Percentiles rank a stretch among this genome's conserved stretches.
Evolutionary conservation across 2,329 filamentous ascomycete species (phyloP).

Genomic region (Colletotrichum nymphaeae): DNA sequence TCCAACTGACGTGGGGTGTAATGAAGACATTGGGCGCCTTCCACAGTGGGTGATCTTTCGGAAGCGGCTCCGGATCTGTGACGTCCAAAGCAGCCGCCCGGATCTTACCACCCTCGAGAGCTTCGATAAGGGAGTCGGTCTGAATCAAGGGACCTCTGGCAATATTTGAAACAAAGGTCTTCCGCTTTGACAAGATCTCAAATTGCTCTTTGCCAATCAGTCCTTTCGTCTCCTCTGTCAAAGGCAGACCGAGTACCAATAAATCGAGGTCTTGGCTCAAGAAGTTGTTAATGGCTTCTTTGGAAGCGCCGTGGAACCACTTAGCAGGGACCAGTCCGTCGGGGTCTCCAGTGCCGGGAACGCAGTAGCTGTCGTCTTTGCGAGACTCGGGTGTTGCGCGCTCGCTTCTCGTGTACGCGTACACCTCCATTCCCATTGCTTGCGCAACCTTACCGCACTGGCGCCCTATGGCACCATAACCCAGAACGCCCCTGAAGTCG

Average conservation of each 20-base stretch:
- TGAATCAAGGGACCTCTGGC: slow-evolving; percentile 62
- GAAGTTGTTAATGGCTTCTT: slow-evolving; percentile 51
- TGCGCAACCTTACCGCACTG: slow-evolving; percentile 59
- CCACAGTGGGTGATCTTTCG: slow-evolving; percentile 73
- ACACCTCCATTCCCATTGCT: slow-evolving; percentile 74
- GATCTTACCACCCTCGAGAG: slow-evolving; percentile 55
- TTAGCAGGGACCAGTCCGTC: slow-evolving; percentile 52
- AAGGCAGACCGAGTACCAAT: slow-evolving; percentile 54
- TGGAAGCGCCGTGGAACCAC: slow-evolving; percentile 54
- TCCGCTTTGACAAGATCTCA: slow-evolving; percentile 50
- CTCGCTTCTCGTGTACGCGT: slow-evolving; percentile 74
- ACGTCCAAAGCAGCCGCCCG: slow-evolving; percentile 77
- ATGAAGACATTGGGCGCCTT: slow-evolving; percentile 72
- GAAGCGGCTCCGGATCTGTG: slow-evolving; percentile 78
- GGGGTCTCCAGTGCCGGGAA: slow-evolving; percentile 69
- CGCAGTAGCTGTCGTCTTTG: slow-evolving; percentile 68
- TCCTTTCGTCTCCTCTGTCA: slow-evolving; percentile 49
- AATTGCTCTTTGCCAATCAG: slow-evolving; percentile 59
- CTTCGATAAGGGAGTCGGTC: slow-evolving; percentile 64
- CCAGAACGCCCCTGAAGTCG: slow-evolving; percentile 48
- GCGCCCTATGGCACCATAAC: slow-evolving; percentile 58
- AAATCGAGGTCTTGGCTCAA: slow-evolving; percentile 56
- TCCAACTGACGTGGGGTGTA: slow-evolving; percentile 51
- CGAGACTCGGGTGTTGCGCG: slow-evolving; percentile 69
- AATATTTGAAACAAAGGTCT: slow-evolving; percentile 74